A percentile compares a stretch with the other conserved stretches of the same genome.
These are phyloP conservation scores for Dunaliella sp. DNA, from an alignment of 139 green algal genomes.

Conservation along the genomic window DNA sequence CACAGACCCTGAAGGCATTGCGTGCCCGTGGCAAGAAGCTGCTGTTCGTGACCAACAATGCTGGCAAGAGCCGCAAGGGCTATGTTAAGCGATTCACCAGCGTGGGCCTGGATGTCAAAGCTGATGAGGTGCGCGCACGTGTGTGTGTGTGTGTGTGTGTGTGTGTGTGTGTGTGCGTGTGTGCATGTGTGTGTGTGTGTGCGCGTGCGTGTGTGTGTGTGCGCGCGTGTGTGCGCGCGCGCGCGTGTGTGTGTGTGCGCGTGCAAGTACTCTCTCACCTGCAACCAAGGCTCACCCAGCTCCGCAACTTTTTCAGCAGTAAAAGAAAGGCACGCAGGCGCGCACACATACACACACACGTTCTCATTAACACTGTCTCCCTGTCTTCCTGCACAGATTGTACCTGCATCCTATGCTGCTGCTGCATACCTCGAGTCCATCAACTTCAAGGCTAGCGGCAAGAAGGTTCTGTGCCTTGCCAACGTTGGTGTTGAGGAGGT, in stretches of 20 bases:
- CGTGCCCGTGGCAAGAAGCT: conserved; percentile 52
- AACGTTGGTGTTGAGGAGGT: conserved; percentile 42
- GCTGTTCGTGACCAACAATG: conserved; percentile 76
- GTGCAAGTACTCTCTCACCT: no score
- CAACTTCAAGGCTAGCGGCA: conserved; percentile 36
- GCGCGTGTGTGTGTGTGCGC: no score
- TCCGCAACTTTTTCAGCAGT: no score
- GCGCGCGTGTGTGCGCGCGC: no score
- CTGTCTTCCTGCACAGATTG: conserved; percentile 36
- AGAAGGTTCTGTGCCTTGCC: conserved; percentile 52
- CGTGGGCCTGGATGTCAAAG: conserved; percentile 50
- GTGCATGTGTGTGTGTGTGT: no score
- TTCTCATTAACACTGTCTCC: neutral
- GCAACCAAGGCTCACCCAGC: no score
- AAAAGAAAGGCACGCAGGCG: no score
- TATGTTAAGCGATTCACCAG: conserved; percentile 51
- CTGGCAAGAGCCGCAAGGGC: conserved; percentile 40
- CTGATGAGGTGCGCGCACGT: conserved; percentile 39
- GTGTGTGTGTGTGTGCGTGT: no score
- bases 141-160: neutral
- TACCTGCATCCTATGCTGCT: conserved; percentile 60
- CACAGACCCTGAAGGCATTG: conserved; percentile 47
- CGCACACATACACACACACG: neutral
- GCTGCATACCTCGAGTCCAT: conserved; percentile 61
- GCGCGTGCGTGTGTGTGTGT: no score